Evolutionary conservation across 805 yeast genomes (phyloP), one percentile per base, ranked within the genome.

Genomic region (Lipomyces sp.): DNA sequence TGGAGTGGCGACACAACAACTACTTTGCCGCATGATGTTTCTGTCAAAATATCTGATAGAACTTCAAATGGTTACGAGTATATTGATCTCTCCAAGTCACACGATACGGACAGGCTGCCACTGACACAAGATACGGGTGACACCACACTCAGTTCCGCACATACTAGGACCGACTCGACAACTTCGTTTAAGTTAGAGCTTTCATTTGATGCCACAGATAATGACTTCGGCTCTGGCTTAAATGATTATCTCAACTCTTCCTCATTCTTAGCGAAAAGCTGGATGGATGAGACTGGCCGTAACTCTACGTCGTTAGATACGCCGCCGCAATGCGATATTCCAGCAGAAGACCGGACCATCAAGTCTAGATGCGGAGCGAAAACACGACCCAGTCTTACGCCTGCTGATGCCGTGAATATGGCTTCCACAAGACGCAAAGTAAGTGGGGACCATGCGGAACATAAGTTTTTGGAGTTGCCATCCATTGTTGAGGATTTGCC

Each of bases 361-460:
- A 63, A 60, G 54, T 57, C 71, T 39, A 34, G 64, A 3, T 53
- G 65, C 5, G 70, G 71, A 2, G 54, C 61, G 7, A 53, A 60
- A 53, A 63, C 69, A 2, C 42, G 71, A 7, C 69, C 69, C 13
- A 68, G 71, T 48, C 42, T 68, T 55, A 48, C 64, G n/a, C 70
- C 71, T 18, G 63, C 64, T 0, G 70, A 68, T 18, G 60, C 57
- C 18, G 42, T 24, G 8, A 57, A 58, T 6, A 39, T 68, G 58
- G 67, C 70, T 1, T 51, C 45, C 6, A 55, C 60, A 1, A 58
- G 56, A 11, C 64, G 67, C 2, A 68, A 60, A 29, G 69, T 57
- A 8, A 67, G 70, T 48, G 66, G 64, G 6, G 70, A 53, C 7
- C 32, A 34, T 1, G 57, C 24, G 6, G 32, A 55, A 35, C 60